These are phyloP conservation scores for Fusarium keratoplasticum DNA, from an alignment of 2,329 filamentous ascomycete genomes.

Conservation along the genomic window DNA sequence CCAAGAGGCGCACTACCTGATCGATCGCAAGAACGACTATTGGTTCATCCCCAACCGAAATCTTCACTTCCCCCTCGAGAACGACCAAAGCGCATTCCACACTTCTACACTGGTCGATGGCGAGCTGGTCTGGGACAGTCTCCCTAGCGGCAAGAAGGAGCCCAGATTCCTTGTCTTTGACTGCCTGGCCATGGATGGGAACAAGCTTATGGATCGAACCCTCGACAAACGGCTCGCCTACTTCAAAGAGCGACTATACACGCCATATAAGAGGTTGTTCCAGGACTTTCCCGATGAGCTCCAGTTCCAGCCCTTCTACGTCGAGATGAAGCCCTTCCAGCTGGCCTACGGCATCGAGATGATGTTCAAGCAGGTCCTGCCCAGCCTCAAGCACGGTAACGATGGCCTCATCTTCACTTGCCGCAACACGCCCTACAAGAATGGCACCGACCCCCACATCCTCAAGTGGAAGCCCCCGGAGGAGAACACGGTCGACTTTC, in stretches of 20 bases:
- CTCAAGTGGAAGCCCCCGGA: conserved; percentile 97
- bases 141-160: conserved; percentile 73
- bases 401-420: conserved; percentile 99
- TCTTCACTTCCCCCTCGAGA: conserved; percentile 83
- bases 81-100: conserved; percentile 77
- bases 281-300: conserved; percentile 76
- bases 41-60: conserved; percentile 78
- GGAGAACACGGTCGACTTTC: conserved; percentile 96
- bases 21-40: conserved; percentile 98
- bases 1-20: conserved; percentile 84
- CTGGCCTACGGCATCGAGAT: conserved; percentile 88
- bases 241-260: conserved; percentile 81
- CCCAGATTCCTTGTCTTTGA: conserved; percentile 94
- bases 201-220: conserved; percentile 80
- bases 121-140: conserved; percentile 89
- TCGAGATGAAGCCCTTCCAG: conserved; percentile 91
- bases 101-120: conserved; percentile 87
- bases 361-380: conserved; percentile 91
- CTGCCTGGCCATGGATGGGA: conserved; percentile 83
- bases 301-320: conserved; percentile 78
- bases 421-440: conserved; percentile 84
- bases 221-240: conserved; percentile 91
- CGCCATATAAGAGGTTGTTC: conserved; percentile 74
- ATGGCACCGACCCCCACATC: conserved; percentile 92
- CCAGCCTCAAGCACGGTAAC: conserved; percentile 88